These are phyloP conservation scores for Floccularia luteovirens DNA, from an alignment of 768 basidiomycete species.

Conservation along the genomic window DNA sequence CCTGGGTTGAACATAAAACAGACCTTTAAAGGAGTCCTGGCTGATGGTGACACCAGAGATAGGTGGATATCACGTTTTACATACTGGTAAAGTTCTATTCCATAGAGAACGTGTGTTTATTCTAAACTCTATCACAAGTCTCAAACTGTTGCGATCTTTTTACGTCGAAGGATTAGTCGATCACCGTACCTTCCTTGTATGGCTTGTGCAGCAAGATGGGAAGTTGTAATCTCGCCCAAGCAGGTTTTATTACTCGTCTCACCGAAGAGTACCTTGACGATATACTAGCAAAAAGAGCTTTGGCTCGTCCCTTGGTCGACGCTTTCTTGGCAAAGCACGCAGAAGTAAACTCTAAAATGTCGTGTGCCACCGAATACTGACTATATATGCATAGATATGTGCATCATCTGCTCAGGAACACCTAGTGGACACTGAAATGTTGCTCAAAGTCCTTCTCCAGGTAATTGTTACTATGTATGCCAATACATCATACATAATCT, in stretches of 20 bases:
- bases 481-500: conserved; percentile 1
- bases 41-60: conserved; percentile 62
- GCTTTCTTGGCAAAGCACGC: conserved; percentile 57
- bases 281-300: conserved; percentile 56
- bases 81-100: conserved; percentile 47
- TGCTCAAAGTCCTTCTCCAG: conserved; percentile 54
- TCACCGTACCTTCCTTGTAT: conserved; percentile 64
- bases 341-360: conserved; percentile 37
- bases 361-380: not conserved
- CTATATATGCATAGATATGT: conserved; percentile 34
- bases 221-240: conserved; percentile 77
- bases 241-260: conserved; percentile 67
- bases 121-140: conserved; percentile 29
- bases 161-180: conserved; percentile 80
- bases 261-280: conserved; percentile 75
- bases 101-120: not conserved
- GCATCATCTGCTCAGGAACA: conserved; percentile 46
- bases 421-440: conserved; percentile 41
- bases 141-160: conserved; percentile 66
- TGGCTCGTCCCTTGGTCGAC: conserved; percentile 66
- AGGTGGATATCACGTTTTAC: conserved; percentile 74
- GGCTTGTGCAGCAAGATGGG: conserved; percentile 75
- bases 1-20: conserved; percentile 76
- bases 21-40: conserved; percentile 74
- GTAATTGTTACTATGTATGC: conserved; percentile 27